Conservation (phyloP, 257 asterid species). For the Solanum acaule region DNA sequence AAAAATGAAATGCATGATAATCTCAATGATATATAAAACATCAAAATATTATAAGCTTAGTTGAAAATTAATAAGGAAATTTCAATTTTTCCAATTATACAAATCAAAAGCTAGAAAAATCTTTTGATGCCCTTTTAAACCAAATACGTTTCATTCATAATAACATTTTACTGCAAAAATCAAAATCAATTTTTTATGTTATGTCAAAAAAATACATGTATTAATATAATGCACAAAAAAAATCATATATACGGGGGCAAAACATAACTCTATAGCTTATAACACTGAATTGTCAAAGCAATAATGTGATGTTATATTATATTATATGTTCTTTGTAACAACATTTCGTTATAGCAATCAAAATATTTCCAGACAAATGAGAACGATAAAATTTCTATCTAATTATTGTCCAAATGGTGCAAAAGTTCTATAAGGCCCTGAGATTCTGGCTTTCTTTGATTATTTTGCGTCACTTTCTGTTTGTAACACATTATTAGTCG, state of each 20-base stretch:
- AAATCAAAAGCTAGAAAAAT: not conserved
- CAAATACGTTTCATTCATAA: too few species aligned
- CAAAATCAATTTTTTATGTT: not conserved
- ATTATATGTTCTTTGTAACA: not conserved
- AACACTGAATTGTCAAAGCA: not conserved
- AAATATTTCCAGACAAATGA: fast-evolving
- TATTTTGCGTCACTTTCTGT: not conserved
- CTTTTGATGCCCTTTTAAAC: not conserved
- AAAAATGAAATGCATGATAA: not conserved
- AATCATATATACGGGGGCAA: too few species aligned
- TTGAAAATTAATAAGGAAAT: not conserved
- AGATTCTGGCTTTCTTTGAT: not conserved
- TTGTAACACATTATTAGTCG: not conserved
- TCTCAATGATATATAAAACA: not conserved
- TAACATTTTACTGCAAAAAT: not conserved
- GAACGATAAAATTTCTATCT: not conserved
- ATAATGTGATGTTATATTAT: not conserved
- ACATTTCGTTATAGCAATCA: fast-evolving
- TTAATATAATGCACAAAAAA: not conserved
- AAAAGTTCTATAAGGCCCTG: not conserved
- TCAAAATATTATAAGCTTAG: not conserved
- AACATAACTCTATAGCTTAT: too few species aligned
- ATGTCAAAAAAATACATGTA: too few species aligned
- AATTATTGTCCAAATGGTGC: not conserved
- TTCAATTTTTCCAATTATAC: not conserved